These are phyloP conservation scores for Iberis pinnata DNA, from an alignment of 345 rosid genomes.

Conservation along the genomic window DNA sequence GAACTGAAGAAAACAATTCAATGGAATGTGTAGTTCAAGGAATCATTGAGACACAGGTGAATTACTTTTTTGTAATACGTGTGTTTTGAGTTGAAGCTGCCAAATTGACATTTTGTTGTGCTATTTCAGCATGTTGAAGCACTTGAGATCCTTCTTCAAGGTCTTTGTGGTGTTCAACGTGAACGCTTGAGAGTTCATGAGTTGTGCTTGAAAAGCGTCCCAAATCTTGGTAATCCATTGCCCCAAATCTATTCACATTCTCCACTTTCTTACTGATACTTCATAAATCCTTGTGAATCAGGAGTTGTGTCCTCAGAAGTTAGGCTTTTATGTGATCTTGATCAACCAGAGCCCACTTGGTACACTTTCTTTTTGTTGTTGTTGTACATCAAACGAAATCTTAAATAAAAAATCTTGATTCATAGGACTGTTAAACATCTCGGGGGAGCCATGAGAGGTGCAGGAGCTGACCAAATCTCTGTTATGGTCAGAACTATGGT, in stretches of 20 bases:
- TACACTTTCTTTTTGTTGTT: conserved; percentile 21
- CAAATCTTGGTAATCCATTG: conserved; percentile 56
- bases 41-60: conserved; percentile 68
- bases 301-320: conserved; percentile 71
- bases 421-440: conserved; percentile 83
- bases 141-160: conserved; percentile 95
- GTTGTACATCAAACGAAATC: background rate
- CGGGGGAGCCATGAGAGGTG: conserved; percentile 87
- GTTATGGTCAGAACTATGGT: conserved; percentile 76
- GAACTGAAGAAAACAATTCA: conserved; percentile 10
- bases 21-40: conserved; percentile 83
- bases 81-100: too few relatives aligned
- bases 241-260: background rate
- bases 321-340: conserved; percentile 84
- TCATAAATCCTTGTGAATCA: conserved; percentile 23
- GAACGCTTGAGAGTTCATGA: conserved; percentile 86
- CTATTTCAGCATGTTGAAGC: conserved; percentile 91
- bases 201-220: conserved; percentile 66
- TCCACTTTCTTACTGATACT: too few relatives aligned
- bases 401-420: background rate
- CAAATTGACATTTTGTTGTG: too few relatives aligned
- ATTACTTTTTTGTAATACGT: background rate
- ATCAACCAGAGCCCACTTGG: conserved; percentile 82
- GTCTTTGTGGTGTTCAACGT: conserved; percentile 92
- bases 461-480: conserved; percentile 88